Percentiles rank a stretch among this genome's conserved stretches.
Evolutionary conservation across 192 early-diverging fungal genomes (phyloP).

Genomic region (Backusella circina): DNA sequence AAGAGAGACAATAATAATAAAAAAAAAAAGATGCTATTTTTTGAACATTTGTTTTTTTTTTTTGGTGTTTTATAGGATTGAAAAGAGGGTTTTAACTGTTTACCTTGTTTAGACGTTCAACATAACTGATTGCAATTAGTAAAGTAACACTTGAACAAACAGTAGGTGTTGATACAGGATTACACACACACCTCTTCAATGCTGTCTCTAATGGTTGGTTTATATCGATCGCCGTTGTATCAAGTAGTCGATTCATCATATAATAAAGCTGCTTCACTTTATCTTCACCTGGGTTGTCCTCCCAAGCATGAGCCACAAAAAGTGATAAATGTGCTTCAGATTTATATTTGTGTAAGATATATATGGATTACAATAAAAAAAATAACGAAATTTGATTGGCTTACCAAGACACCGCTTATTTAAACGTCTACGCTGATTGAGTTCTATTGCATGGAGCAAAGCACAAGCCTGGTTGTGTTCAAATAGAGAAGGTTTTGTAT

Average conservation of each 20-base stretch:
- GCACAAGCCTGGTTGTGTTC: not conserved
- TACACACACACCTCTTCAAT: slow-evolving; percentile 7
- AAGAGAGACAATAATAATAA: not conserved
- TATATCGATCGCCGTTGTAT: slow-evolving; percentile 2
- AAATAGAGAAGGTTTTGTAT: not conserved
- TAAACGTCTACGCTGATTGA: not conserved
- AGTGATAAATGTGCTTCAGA: slow-evolving; percentile 10
- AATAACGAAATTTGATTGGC: not conserved
- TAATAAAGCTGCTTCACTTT: not conserved
- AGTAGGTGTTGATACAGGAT: slow-evolving; percentile 16
- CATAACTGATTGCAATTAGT: slow-evolving; percentile 41
- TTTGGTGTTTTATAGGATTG: not conserved
- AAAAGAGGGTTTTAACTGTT: not conserved
- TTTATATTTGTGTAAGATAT: too few relatives aligned
- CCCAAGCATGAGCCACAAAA: slow-evolving; percentile 18
- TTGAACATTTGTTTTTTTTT: not conserved
- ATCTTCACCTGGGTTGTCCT: not conserved
- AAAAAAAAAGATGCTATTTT: not conserved
- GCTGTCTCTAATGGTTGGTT: slow-evolving; percentile 13
- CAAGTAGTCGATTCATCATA: slow-evolving; percentile 15
- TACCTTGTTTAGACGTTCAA: slow-evolving; percentile 40
- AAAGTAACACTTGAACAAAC: slow-evolving; percentile 40
- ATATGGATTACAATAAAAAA: not conserved
- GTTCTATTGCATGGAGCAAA: slow-evolving; percentile 2
- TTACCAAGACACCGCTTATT: not conserved